Evolutionary conservation across 2,329 filamentous ascomycete species (phyloP).

Genomic region (Calonectria pseudoreteaudii): DNA sequence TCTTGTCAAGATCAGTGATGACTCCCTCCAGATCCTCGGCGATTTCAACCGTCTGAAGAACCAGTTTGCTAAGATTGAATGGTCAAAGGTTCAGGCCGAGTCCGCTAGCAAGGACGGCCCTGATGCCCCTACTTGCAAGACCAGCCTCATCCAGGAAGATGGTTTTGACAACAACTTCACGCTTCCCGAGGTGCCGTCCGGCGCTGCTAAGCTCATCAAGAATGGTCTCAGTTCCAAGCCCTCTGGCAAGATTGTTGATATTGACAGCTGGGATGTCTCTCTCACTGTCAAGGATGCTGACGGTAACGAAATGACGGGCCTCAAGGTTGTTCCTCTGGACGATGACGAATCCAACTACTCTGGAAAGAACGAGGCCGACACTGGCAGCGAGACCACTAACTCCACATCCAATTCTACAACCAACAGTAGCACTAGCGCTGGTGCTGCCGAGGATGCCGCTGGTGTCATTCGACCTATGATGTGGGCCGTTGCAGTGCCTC

Average conservation of each 20-base stretch:
- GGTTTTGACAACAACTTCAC: slow-evolving; percentile 85
- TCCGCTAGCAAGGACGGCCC: slow-evolving; percentile 66
- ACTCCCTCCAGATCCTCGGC: slow-evolving; percentile 67
- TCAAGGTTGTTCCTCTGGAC: slow-evolving; percentile 61
- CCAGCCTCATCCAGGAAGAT: slow-evolving; percentile 73
- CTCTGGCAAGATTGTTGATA: slow-evolving; percentile 74
- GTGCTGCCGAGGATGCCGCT: slow-evolving; percentile 45
- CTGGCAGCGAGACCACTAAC: slow-evolving; percentile 43
- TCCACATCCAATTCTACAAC: slow-evolving; percentile 30
- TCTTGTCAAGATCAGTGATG: slow-evolving; percentile 71
- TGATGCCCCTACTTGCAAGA: slow-evolving; percentile 71
- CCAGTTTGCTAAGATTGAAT: slow-evolving; percentile 82
- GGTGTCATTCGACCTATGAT: slow-evolving; percentile 45
- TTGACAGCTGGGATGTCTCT: slow-evolving; percentile 72
- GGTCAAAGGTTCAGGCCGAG: slow-evolving; percentile 72
- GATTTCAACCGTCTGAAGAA: slow-evolving; percentile 81
- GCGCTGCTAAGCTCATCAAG: slow-evolving; percentile 78
- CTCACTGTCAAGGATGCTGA: slow-evolving; percentile 55
- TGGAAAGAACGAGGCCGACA: slow-evolving; percentile 56
- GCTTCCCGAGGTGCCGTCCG: slow-evolving; percentile 71
- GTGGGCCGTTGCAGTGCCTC: slow-evolving; percentile 48
- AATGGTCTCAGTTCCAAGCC: slow-evolving; percentile 77
- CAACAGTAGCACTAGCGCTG: slow-evolving; percentile 30
- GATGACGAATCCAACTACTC: slow-evolving; percentile 59
- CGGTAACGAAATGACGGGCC: slow-evolving; percentile 55